Evolutionary conservation across 1,284 basidiomycete genomes (phyloP), one percentile per base, ranked within the genome.

Genomic region (Pseudozyma sp.): DNA sequence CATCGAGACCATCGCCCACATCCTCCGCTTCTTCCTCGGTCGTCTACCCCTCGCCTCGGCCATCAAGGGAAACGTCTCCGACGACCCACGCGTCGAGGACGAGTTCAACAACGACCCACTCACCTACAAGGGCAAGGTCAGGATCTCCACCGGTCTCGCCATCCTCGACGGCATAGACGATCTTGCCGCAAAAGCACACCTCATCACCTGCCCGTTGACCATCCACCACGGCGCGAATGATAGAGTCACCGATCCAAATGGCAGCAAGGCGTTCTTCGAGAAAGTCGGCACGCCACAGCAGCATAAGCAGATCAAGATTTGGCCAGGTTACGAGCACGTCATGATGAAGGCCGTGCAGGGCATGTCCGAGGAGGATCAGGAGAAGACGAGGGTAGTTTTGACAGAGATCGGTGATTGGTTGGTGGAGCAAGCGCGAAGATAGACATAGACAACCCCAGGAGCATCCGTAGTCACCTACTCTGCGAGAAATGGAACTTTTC

Each of bases 251-350:
- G 84, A 84, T 10, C 85, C 85, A 50, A 69, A 81, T 5, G 86
- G 85, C 9, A 87, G 86, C 4, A 75, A 85, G 35, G 69, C 75
- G 19, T 85, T 87, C 58, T 86, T 85, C 59, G 80, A 85, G 7
- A 77, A 85, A 24, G 74, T 87, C n/a, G 56, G 59, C 5, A 77
- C 66, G 6, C 78, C 81, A 4, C 70, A 81, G 44, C 66, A 79
- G 46, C 84, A 87, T 62, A 87, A 87, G 76, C 79, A 82, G 65
- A 72, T 87, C 49, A 79, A 85, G 70, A 84, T 88, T 24, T 88
- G 86, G 78, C 84, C 85, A 8, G 87, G 87, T 0, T 87, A 87
- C 55, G 87, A 88, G 74, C 87, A 88, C 77, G 84, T 80, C 11
- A 85, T 85, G 85, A 78, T 85, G 72, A 84, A 80, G 37, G 71